phyloP scores from a whole-genome alignment of 2,329 filamentous ascomycete species.

The Trichophyton simii region DNA sequence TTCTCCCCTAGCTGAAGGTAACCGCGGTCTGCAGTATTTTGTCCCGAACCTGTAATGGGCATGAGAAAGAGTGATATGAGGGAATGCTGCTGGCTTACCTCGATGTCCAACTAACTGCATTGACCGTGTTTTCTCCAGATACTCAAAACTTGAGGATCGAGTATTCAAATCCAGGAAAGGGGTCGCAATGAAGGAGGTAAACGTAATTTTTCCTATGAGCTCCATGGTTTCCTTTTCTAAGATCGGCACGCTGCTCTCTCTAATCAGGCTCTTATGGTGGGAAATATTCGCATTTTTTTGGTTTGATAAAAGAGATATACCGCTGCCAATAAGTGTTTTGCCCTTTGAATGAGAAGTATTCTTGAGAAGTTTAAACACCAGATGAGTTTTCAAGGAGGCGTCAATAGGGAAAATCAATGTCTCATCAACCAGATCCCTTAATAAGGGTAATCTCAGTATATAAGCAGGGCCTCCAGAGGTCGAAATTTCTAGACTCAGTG shows the following conservation, averaged over 20 bases:
- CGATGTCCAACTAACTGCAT: constrained; percentile 24
- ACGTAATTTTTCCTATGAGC: constrained; percentile 23
- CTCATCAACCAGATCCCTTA: constrained; percentile 16
- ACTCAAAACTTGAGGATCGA: background rate
- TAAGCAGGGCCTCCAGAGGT: background rate
- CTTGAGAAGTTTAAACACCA: constrained; percentile 12
- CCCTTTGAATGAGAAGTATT: constrained; percentile 12
- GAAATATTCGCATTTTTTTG: constrained; percentile 18
- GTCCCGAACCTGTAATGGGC: constrained; percentile 12
- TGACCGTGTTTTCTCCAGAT: background rate
- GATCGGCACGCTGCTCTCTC: constrained; percentile 24
- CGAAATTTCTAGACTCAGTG: constrained; percentile 11
- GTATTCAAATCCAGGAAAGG: constrained; percentile 14
- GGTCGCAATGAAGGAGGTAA: constrained; percentile 23
- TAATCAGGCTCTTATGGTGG: constrained; percentile 23
- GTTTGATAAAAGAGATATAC: constrained; percentile 19
- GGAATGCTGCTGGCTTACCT: constrained; percentile 14
- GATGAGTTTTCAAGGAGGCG: constrained; percentile 6
- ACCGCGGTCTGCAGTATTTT: constrained; percentile 19
- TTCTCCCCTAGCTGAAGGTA: constrained; percentile 31
- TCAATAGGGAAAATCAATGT: constrained; percentile 17
- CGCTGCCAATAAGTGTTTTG: constrained; percentile 17
- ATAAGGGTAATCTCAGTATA: constrained; percentile 16
- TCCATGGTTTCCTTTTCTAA: constrained; percentile 20
- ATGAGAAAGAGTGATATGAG: background rate